Percentiles rank a stretch among this genome's conserved stretches.
Conservation (phyloP, 306 rosid genomes). For the Myrica gale region DNA sequence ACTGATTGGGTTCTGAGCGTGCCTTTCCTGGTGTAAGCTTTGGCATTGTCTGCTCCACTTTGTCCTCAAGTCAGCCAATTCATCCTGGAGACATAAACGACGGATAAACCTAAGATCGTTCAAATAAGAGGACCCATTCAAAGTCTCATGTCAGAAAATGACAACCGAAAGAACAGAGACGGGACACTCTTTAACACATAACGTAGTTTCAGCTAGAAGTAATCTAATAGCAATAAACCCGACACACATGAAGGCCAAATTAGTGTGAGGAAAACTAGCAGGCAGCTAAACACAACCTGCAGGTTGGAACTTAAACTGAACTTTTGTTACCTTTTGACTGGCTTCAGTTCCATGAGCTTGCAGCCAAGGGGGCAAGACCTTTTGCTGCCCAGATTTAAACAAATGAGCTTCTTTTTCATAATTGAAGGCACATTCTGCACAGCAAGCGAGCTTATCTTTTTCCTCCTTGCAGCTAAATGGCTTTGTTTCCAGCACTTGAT, state of each 20-base stretch:
- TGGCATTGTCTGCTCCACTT: conserved; percentile 76
- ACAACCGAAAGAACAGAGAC: no score
- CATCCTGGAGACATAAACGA: conserved; percentile 46
- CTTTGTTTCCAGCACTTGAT: conserved; percentile 46
- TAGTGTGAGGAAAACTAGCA: no score
- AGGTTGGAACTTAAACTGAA: not conserved
- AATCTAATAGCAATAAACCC: no score
- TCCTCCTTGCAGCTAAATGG: conserved; percentile 53
- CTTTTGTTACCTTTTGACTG: conserved; percentile 58
- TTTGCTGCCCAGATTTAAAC: conserved; percentile 62
- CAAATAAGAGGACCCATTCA: no score
- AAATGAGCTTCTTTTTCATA: conserved; percentile 73
- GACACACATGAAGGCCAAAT: no score
- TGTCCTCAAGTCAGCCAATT: conserved; percentile 50
- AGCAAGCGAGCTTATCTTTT: conserved; percentile 52
- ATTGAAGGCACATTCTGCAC: conserved; percentile 68
- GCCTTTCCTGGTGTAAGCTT: conserved; percentile 61
- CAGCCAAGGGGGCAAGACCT: conserved; percentile 83
- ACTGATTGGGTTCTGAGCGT: conserved; percentile 43
- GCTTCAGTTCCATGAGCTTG: conserved; percentile 60
- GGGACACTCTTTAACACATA: no score
- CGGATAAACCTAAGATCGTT: not conserved
- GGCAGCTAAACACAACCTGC: no score
- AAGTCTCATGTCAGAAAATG: no score
- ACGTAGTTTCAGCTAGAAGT: no score